Evolutionary conservation across 2,329 filamentous ascomycete genomes (phyloP), one percentile per base, ranked within the genome.

Genomic region (Ilyonectria destructans): DNA sequence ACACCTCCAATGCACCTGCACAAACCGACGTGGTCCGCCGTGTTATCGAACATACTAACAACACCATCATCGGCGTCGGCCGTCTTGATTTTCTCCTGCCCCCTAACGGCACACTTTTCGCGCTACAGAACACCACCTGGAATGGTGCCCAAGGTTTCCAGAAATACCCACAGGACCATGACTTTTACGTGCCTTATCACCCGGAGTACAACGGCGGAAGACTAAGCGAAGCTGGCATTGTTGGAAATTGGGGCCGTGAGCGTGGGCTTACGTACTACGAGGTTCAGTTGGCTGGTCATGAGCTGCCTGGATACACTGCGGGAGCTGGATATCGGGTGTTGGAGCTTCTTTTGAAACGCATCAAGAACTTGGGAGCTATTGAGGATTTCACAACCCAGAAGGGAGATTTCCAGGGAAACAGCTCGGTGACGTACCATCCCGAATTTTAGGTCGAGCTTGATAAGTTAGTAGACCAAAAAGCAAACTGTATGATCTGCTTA

Each of bases 71-170:
- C 6, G 77, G 76, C 0, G 70, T 70, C 4, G 77, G 77, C 2
- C 70, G 72, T 12, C 69, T 79, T 2, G 93, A 95, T 79, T 92
- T 87, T 76, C 85, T 93, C 69, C 85, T 93, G 1, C 84, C 92
- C 12, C 85, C 86, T 76, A 92, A 93, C 78, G 93, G 93, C 19
- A 93, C 92, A 0, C 84, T 95, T 1, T 83, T 93, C 7, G 86
- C 88, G 0, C 90, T 95, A 57, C 92, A 95, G 77, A 95, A 95
- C 82, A 93, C 94, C 87, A 95, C 92, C 0, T 95, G 90, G 90
- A 87, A 89, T 67, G 93, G 92, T 4, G 78, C 84, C 31, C 89
- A 92, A 59, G 93, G 93, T 0, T 95, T 95, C 84, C 87, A 90
- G 71, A 77, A 71, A 17, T 77, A 77, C 7, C 75, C 75, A 0